These are phyloP conservation scores for Kwoniella bestiolae DNA, from an alignment of 768 basidiomycete genomes.

Conservation along the genomic window DNA sequence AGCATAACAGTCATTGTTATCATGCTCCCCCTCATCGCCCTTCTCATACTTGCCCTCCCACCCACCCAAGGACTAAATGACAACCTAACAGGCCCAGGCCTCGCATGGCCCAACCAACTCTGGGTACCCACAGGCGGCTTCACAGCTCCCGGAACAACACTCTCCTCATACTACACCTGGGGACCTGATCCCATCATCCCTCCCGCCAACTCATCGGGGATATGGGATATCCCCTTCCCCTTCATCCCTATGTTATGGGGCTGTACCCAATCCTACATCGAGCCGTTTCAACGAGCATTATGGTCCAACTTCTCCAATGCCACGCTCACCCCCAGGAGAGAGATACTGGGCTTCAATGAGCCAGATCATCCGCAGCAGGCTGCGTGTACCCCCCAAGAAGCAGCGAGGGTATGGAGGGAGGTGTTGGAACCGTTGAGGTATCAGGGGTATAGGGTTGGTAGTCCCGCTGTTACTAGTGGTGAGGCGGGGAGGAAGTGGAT, in stretches of 20 bases:
- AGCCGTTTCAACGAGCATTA: conserved; percentile 19
- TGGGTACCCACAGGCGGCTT: conserved; percentile 38
- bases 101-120: conserved; percentile 36
- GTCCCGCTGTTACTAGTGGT: conserved; percentile 64
- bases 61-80: conserved; percentile 7
- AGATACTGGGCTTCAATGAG: conserved; percentile 39
- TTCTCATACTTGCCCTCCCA: neutral
- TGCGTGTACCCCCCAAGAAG: conserved; percentile 62
- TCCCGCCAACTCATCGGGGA: neutral
- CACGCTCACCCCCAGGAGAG: conserved; percentile 19
- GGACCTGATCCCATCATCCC: conserved; percentile 22
- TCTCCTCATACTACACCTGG: conserved; percentile 42
- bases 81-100: conserved; percentile 21
- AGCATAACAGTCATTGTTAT: neutral
- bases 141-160: conserved; percentile 21
- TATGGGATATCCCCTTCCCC: conserved; percentile 26
- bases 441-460: conserved; percentile 62
- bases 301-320: conserved; percentile 17
- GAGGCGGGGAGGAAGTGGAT: conserved; percentile 66
- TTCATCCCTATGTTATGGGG: conserved; percentile 47
- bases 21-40: neutral
- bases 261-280: conserved; percentile 21
- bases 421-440: conserved; percentile 64
- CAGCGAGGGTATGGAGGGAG: conserved; percentile 63
- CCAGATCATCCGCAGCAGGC: conserved; percentile 62